Evolutionary conservation across 176 grass and related monocot genomes (phyloP).

Genomic region (Poa pratensis): DNA sequence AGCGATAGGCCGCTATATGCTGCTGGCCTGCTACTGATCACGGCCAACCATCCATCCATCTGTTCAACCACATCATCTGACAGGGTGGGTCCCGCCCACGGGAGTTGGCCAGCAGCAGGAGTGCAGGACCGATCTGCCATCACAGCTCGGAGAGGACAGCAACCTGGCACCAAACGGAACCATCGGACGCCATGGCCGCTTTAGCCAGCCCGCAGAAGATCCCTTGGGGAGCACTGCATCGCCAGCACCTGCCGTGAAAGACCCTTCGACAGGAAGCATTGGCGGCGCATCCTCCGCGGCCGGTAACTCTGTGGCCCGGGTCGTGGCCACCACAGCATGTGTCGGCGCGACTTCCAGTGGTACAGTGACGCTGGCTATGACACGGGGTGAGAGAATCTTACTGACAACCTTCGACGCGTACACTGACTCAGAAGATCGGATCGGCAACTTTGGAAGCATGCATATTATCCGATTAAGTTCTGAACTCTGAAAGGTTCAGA

Average conservation of each 20-base stretch:
- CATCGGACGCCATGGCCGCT: background rate
- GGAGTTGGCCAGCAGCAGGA: background rate
- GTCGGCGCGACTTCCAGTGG: background rate
- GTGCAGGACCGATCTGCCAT: background rate
- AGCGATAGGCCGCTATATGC: too few relatives aligned
- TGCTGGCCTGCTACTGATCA: too few relatives aligned
- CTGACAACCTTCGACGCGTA: background rate
- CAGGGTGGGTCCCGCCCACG: background rate
- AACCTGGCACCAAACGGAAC: background rate
- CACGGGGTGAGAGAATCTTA: background rate
- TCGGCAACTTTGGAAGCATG: background rate
- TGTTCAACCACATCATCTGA: background rate
- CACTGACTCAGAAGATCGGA: background rate
- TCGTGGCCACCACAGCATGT: background rate
- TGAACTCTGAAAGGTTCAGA: background rate
- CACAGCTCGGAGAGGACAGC: constrained; percentile 7
- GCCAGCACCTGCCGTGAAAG: background rate
- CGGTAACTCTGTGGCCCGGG: background rate
- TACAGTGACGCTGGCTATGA: background rate
- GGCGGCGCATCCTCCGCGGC: background rate
- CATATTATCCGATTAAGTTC: background rate
- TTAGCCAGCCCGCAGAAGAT: constrained; percentile 12
- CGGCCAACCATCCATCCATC: background rate
- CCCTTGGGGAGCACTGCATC: background rate
- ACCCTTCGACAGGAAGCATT: background rate